These are phyloP conservation scores for Urostyla sp. DNA, from an alignment of 73 alveolate species.

Conservation along the genomic window DNA sequence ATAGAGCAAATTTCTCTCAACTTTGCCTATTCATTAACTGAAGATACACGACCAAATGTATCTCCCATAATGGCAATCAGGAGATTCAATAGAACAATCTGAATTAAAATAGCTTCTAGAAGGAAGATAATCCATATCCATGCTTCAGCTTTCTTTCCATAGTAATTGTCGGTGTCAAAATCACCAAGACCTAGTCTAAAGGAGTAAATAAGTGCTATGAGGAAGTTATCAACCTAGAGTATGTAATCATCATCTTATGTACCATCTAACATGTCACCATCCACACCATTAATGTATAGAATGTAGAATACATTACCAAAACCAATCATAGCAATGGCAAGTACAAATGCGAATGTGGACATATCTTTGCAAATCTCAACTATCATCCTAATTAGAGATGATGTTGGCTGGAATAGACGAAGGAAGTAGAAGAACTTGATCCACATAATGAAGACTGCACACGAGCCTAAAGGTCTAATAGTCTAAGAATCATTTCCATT, in stretches of 20 bases:
- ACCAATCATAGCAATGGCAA: constrained; percentile 59
- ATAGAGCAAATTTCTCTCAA: constrained; percentile 57
- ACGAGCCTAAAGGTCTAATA: constrained; percentile 32
- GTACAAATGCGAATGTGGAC: constrained; percentile 39
- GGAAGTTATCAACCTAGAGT: constrained; percentile 37
- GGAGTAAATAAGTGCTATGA: constrained; percentile 37
- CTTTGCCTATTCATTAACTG: constrained; percentile 53
- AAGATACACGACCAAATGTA: constrained; percentile 64
- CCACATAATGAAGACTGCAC: constrained; percentile 64
- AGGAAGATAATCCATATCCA: constrained; percentile 43
- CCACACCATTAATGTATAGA: too few species aligned
- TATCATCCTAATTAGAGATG: constrained; percentile 64
- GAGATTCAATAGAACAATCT: constrained; percentile 55
- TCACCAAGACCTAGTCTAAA: constrained; percentile 63
- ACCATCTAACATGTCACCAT: too few species aligned
- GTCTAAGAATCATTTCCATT: neutral
- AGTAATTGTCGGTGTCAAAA: constrained; percentile 36
- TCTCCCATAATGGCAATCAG: constrained; percentile 75
- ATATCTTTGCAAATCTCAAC: constrained; percentile 60
- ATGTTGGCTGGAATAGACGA: constrained; percentile 55
- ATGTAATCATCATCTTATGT: too few species aligned
- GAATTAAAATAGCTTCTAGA: constrained; percentile 37
- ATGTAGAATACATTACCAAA: too few species aligned
- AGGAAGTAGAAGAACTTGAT: constrained; percentile 44
- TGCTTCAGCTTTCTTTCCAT: constrained; percentile 29